Conservation (phyloP, 257 asterid species). For the Plantago ovata region DNA sequence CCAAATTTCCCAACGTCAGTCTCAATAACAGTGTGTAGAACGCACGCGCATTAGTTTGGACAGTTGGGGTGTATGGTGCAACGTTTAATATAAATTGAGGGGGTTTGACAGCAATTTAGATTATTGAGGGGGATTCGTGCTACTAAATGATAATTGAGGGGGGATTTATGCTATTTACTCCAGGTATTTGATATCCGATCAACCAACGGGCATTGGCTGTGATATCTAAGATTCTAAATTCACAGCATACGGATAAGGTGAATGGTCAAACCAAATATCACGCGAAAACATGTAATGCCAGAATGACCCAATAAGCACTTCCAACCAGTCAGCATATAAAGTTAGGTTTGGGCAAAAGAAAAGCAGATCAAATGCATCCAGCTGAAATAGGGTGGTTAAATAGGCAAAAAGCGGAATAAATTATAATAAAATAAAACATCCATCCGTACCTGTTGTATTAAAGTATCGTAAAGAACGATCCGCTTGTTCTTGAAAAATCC, state of each 20-base stretch:
- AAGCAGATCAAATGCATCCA: conserved; percentile 9
- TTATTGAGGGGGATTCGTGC: too few species aligned
- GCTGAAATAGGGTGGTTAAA: conserved; percentile 5
- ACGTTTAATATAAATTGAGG: too few species aligned
- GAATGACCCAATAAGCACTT: background rate
- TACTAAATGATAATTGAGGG: too few species aligned
- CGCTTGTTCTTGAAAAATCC: conserved; percentile 95
- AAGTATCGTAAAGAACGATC: conserved; percentile 93
- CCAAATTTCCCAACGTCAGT: too few species aligned
- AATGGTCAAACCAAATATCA: too few species aligned
- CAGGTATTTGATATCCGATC: background rate
- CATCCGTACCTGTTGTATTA: conserved; percentile 84
- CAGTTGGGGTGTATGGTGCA: too few species aligned
- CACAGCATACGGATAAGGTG: background rate
- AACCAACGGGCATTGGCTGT: too few species aligned
- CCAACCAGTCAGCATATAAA: conserved; percentile 7
- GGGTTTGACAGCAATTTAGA: too few species aligned
- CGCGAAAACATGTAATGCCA: background rate
- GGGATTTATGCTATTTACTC: too few species aligned
- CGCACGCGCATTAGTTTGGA: too few species aligned
- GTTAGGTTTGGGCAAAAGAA: conserved; percentile 14
- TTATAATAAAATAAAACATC: background rate
- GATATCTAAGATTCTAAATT: too few species aligned
- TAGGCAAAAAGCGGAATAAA: background rate
- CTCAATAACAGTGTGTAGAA: too few species aligned